phyloP scores from a whole-genome alignment of 345 rosid species.

The Syzygium aromaticum region DNA sequence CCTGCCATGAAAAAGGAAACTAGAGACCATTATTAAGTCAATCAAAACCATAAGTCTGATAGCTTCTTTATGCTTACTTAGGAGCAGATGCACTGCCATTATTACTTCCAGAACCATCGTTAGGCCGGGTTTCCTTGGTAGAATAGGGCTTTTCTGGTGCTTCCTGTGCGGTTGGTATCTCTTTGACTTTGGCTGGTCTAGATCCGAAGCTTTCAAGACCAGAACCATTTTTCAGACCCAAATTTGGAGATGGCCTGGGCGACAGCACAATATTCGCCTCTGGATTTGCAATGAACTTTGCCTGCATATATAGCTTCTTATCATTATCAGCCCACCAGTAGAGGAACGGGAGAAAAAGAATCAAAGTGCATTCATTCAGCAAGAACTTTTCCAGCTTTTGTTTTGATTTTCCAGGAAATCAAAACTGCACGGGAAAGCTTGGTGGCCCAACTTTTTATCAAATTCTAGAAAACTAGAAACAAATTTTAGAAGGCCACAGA shows the following conservation, averaged over 20 bases:
- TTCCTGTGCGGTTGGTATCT: conserved; percentile 15
- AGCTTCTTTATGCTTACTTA: conserved; percentile 28
- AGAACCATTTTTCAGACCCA: conserved; percentile 40
- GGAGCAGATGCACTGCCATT: conserved; percentile 36
- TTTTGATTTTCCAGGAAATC: not conserved
- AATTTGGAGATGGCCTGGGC: conserved; percentile 35
- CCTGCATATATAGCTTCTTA: conserved; percentile 25
- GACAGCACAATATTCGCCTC: conserved; percentile 26
- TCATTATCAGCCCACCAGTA: not conserved
- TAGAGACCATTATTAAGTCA: not conserved
- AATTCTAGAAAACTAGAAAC: not conserved
- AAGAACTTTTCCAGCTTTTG: not conserved
- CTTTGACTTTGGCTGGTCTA: conserved; percentile 38
- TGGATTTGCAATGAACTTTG: conserved; percentile 29
- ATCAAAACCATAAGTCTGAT: not conserved
- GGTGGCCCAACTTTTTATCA: not conserved
- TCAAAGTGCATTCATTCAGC: not conserved
- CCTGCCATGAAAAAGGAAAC: conserved; percentile 18
- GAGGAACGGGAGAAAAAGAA: not conserved
- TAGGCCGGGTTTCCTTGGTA: conserved; percentile 14
- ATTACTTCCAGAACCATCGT: not conserved
- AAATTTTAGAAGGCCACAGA: not conserved
- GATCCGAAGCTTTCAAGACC: conserved; percentile 33
- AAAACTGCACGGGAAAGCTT: not conserved
- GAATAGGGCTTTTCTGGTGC: conserved; percentile 27